Percentiles rank a stretch among this genome's conserved stretches.
These are phyloP conservation scores for Fusarium sp. DNA, from an alignment of 2,329 filamentous ascomycete species.

Conservation along the genomic window DNA sequence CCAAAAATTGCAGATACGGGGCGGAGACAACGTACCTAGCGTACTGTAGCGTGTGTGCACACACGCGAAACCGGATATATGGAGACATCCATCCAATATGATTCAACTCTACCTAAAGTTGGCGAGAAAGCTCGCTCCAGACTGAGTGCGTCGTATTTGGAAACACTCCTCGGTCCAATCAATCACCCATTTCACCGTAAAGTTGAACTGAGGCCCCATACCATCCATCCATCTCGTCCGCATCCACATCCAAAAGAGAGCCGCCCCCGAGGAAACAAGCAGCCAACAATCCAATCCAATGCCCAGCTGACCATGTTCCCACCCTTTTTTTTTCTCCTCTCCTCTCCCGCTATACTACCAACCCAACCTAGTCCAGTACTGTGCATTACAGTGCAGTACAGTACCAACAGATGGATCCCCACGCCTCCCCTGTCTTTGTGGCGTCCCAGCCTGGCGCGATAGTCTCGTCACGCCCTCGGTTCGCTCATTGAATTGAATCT, in stretches of 20 bases:
- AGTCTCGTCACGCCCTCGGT: slow-evolving; percentile 23
- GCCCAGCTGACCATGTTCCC: not conserved
- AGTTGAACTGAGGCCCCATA: not conserved
- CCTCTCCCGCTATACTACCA: not conserved
- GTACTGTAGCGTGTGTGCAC: not conserved
- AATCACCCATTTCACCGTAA: not conserved
- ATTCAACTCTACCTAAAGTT: not conserved
- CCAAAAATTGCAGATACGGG: slow-evolving; percentile 7
- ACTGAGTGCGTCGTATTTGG: not conserved
- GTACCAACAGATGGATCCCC: slow-evolving; percentile 7
- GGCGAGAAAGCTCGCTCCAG: not conserved
- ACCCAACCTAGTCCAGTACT: not conserved
- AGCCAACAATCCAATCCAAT: slow-evolving; percentile 1
- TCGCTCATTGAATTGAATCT: not conserved
- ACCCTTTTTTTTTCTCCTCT: not conserved
- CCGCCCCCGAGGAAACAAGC: not conserved
- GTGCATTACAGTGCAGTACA: not conserved
- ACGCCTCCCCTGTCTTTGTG: slow-evolving; percentile 27
- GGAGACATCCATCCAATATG: slow-evolving; percentile 14
- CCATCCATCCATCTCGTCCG: not conserved
- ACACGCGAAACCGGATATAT: slow-evolving; percentile 32
- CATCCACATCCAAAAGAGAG: not conserved
- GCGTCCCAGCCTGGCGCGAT: slow-evolving; percentile 29
- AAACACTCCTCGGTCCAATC: not conserved
- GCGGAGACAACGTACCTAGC: not conserved